Conservation (phyloP, 164 flowering plant genomes). For the Kingdonia uniflora region DNA sequence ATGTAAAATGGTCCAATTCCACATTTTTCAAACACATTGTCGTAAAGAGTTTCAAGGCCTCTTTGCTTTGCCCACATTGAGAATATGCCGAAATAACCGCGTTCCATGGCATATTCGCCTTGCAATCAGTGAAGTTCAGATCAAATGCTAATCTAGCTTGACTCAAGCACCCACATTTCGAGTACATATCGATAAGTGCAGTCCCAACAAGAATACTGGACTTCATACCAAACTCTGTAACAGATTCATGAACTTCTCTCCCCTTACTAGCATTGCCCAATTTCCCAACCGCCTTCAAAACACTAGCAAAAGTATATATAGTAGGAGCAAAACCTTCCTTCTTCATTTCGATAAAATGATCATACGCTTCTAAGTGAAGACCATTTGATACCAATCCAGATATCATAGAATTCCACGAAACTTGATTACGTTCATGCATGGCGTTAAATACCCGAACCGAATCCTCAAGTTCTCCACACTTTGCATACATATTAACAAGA, state of each 20-base stretch:
- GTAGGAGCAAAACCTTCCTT: constrained; percentile 34
- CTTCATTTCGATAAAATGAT: constrained; percentile 31
- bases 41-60: constrained; percentile 32
- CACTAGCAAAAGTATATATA: constrained; percentile 30
- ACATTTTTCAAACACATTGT: constrained; percentile 30
- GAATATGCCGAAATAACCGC: constrained; percentile 55
- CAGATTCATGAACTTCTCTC: constrained; percentile 28
- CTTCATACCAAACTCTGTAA: constrained; percentile 33
- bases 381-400: constrained; percentile 36
- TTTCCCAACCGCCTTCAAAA: constrained; percentile 48
- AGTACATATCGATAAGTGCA: constrained; percentile 59
- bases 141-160: constrained; percentile 36
- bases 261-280: constrained; percentile 32
- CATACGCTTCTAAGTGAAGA: constrained; percentile 33
- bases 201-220: constrained; percentile 41
- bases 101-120: constrained; percentile 49
- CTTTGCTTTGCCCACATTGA: constrained; percentile 20
- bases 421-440: constrained; percentile 32
- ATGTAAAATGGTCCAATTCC: constrained; percentile 34
- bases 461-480: constrained; percentile 33
- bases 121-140: constrained; percentile 19
- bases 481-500: constrained; percentile 55
- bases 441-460: constrained; percentile 28
- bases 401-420: constrained; percentile 56
- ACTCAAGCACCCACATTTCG: constrained; percentile 33